Conservation (phyloP, 2,329 filamentous ascomycete genomes). For the Fusarium continuum region DNA sequence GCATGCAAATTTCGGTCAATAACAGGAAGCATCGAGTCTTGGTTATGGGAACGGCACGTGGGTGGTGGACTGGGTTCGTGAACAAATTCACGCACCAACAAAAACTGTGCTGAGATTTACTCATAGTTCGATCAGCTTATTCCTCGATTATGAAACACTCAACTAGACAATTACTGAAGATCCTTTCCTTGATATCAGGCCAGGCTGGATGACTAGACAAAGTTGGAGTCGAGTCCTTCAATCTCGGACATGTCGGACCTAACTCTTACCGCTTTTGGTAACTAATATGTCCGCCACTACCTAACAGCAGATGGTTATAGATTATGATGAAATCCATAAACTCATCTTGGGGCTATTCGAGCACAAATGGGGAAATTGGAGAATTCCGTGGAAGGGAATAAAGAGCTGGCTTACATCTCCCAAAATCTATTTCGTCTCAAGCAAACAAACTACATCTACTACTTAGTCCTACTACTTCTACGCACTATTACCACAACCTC, state of each 20-base stretch:
- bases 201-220: background rate
- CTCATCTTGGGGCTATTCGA: background rate
- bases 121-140: background rate
- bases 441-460: background rate
- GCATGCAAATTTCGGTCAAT: background rate
- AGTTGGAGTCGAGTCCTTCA: background rate
- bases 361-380: fast-evolving
- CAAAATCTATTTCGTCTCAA: background rate
- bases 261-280: conserved; percentile 20
- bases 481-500: background rate
- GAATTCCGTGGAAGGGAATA: background rate
- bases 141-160: background rate
- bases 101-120: background rate
- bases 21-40: background rate
- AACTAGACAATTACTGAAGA: background rate
- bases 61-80: conserved; percentile 5
- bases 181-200: background rate
- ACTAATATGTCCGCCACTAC: conserved; percentile 6
- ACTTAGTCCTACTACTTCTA: background rate
- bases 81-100: fast-evolving
- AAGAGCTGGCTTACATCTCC: background rate
- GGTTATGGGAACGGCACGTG: no score
- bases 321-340: background rate
- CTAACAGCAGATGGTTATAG: background rate
- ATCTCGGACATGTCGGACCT: conserved; percentile 13